Evolutionary conservation across 768 basidiomycete genomes (phyloP), one percentile per base, ranked within the genome.

Genomic region (Postia placenta): DNA sequence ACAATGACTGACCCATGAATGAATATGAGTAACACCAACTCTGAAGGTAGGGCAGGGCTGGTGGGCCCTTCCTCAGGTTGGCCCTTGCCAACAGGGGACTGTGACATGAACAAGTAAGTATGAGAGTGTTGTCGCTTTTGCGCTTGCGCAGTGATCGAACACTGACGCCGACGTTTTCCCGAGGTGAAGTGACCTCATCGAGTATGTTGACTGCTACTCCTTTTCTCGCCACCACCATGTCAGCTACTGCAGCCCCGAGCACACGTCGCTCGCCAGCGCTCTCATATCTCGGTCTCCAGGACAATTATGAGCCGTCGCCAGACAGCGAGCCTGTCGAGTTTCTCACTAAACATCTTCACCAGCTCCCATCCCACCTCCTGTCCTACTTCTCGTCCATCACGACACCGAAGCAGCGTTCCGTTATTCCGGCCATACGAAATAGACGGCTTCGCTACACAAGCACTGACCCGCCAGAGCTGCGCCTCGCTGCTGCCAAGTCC

Each of bases 301-400:
- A 59, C 0, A 73, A 78, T 55, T 82, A 85, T 58, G 60, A 65
- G 24, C 88, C 87, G 0, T 78, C 76, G 17, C 90, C 88, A 11
- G 62, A 67, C 23, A 56, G 60, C 4, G 71, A 75, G 9, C 81
- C 90, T 0, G 67, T 87, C 45, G 67, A 72, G 2, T 92, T 92
- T 63, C 74, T 92, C 48, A 62, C 58, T 7, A 71, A 65, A 51
- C 75, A 88, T 66, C 54, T 90, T 12, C 60, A 68, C 24, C 65
- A 82, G 40, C 75, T 91, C 3, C 88, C 88, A n/a, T 80, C 81
- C 3, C 74, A 88, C 58, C 60, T 88, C 24, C 68, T 80, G 9
- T 48, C 42, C 9, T 59, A 56, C 17, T 79, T 79, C 60, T 70
- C 74, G 4, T 49, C 61, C 2, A 45, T 66, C 22, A 72, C 74